Evolutionary conservation across 176 grass and related monocot species (phyloP).

Genomic region (Oryza officinalis): DNA sequence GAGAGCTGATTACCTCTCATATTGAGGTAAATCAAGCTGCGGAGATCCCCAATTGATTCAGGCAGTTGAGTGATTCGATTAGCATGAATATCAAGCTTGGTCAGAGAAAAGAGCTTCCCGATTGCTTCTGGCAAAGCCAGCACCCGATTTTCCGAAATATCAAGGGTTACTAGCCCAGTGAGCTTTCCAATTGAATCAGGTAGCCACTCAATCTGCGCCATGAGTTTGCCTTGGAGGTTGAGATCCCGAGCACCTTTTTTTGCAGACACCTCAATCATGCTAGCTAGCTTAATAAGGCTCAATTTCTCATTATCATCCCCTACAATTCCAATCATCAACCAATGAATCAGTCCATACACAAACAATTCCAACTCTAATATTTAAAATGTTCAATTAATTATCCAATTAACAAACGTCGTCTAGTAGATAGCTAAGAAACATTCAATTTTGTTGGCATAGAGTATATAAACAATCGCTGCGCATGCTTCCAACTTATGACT

Average conservation of each 20-base stretch:
- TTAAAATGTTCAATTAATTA: neutral
- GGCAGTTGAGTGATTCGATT: slow-evolving; percentile 75
- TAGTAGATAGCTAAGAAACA: neutral
- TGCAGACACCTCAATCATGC: slow-evolving; percentile 81
- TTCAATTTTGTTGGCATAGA: neutral
- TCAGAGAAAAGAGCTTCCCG: slow-evolving; percentile 82
- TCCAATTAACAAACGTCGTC: neutral
- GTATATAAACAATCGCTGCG: neutral
- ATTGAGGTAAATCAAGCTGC: slow-evolving; percentile 64
- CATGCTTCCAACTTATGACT: neutral
- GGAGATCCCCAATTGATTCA: slow-evolving; percentile 70
- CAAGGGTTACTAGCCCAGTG: slow-evolving; percentile 68
- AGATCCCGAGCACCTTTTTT: slow-evolving; percentile 74
- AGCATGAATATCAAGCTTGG: slow-evolving; percentile 78
- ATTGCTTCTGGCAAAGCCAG: slow-evolving; percentile 67
- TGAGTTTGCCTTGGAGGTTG: slow-evolving; percentile 72
- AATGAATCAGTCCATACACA: slow-evolving; percentile 24
- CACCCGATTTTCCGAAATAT: slow-evolving; percentile 81
- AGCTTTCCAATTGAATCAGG: slow-evolving; percentile 97
- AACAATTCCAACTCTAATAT: slow-evolving; percentile 18
- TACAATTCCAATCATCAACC: slow-evolving; percentile 49
- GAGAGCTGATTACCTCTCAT: slow-evolving; percentile 83
- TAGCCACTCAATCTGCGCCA: slow-evolving; percentile 86
- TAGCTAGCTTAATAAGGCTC: slow-evolving; percentile 85
- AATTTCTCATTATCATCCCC: slow-evolving; percentile 63